Evolutionary conservation across 257 asterid species (phyloP), one percentile per base, ranked within the genome.

Genomic region (Linderniella brevidens): DNA sequence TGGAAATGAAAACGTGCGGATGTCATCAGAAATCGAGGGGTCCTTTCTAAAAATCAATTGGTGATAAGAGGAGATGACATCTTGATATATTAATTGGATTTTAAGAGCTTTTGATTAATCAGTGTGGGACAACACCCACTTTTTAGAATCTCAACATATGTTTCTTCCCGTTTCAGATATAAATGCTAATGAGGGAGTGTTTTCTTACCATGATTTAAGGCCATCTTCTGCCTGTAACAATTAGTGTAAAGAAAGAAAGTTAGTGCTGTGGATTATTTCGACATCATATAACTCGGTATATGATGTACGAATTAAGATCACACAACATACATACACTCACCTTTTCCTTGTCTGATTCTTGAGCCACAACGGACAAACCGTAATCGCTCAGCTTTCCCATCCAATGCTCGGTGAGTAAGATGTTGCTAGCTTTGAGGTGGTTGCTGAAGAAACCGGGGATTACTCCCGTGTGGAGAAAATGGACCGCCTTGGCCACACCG

Each of bases 401-500:
- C 35, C 60, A 52, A 60, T 80, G 64, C 64, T 77, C 78, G 8
- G 69, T 64, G 40, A 80, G 39, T 73, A 80, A 55, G 47, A 80
- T 74, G 60, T 70, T 77, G 49, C 68, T 72, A 8, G 81, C 64
- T 68, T 77, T 77, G 58, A 80, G 54, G 6, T 70, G 63, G 11
- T 80, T 80, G 57, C 69, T 70, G 62, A 56, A 71, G 46, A 75
- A 77, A 16, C 79, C 79, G 12, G 93, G 84, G 41, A 80, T 74
- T n/a, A 77, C 51, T 48, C 87, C 93, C 5, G 87, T 77, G 63
- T 80, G 93, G 57, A 80, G 81, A 63, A 80, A 80, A 59, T 80
- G 93, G 44, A 80, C 81, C 7, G 93, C 87, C 74, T 74, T 80
- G 19, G 93, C 84, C 49, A 74, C 55, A 49, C 83, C 75, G 9